A percentile compares a stretch with the other conserved stretches of the same genome.
Conservation (phyloP, 352 stramenopile species). For the Phytophthora citricola region DNA sequence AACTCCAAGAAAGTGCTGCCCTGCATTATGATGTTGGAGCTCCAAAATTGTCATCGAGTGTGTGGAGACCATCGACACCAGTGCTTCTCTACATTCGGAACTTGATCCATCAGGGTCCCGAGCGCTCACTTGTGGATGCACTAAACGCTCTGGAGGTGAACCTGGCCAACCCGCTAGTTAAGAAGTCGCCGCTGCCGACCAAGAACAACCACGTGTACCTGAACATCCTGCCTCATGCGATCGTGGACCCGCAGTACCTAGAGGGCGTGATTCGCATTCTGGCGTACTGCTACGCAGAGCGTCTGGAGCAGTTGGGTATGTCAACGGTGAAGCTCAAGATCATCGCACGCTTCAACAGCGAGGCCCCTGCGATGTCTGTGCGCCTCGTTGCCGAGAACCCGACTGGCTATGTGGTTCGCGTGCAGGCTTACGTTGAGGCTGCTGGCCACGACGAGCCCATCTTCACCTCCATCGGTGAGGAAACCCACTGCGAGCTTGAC, state of each 20-base stretch:
- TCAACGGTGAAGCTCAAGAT: constrained; percentile 98
- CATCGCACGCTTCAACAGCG: constrained; percentile 92
- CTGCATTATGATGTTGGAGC: too few relatives aligned
- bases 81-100: too few relatives aligned
- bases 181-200: constrained; percentile 71
- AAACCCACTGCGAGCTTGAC: constrained; percentile 93
- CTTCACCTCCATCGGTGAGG: constrained; percentile 92
- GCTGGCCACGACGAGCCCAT: constrained; percentile 78
- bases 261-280: constrained; percentile 78
- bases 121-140: constrained; percentile 98
- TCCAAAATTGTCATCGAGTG: too few relatives aligned
- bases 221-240: constrained; percentile 96
- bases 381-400: constrained; percentile 97
- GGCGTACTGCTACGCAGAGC: constrained; percentile 55
- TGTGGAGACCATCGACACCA: too few relatives aligned
- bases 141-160: constrained; percentile 97
- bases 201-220: constrained; percentile 99
- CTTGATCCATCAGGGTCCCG: constrained; percentile 21
- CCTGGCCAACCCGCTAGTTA: constrained; percentile 92
- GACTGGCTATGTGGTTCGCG: constrained; percentile 98
- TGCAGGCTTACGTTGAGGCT: constrained; percentile 99
- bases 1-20: too few relatives aligned
- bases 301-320: constrained; percentile 93
- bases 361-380: constrained; percentile 95
- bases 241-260: constrained; percentile 95